Evolutionary conservation across 1,284 basidiomycete genomes (phyloP).

Genomic region (Tilletia horrida): DNA sequence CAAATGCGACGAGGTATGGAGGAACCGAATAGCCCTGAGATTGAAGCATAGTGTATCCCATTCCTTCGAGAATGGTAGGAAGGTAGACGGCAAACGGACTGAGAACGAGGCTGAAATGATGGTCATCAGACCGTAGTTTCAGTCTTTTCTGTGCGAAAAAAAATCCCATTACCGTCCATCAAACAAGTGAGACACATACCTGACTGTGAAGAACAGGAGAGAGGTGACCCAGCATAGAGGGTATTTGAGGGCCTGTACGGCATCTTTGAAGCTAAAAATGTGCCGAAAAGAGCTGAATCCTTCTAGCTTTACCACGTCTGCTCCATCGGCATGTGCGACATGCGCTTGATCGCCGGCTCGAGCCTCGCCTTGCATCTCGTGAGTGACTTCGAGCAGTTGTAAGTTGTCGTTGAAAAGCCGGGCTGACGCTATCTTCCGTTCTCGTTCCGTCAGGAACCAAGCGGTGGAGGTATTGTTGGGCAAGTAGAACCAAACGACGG

Average conservation of each 20-base stretch:
- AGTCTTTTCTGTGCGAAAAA: too few relatives aligned
- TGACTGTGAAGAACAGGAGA: conserved; percentile 39
- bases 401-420: conserved; percentile 30
- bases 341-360: too few relatives aligned
- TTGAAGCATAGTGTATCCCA: conserved; percentile 41
- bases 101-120: conserved; percentile 46
- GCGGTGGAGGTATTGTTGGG: conserved; percentile 41
- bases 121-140: too few relatives aligned
- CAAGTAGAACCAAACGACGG: conserved; percentile 37
- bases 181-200: too few relatives aligned
- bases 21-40: conserved; percentile 42
- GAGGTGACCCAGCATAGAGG: conserved; percentile 40
- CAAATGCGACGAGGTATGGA: conserved; percentile 45
- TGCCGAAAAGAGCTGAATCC: not conserved
- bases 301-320: not conserved
- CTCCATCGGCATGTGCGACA: too few relatives aligned
- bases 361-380: not conserved
- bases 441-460: conserved; percentile 37
- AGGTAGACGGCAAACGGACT: conserved; percentile 47
- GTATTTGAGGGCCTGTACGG: conserved; percentile 33
- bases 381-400: not conserved
- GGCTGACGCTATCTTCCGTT: conserved; percentile 42
- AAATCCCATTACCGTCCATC: too few relatives aligned
- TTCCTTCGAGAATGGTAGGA: conserved; percentile 43
- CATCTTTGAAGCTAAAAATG: conserved; percentile 21